These are phyloP conservation scores for Amaranthus cruentus DNA, from an alignment of 148 eudicot genomes.

Conservation along the genomic window DNA sequence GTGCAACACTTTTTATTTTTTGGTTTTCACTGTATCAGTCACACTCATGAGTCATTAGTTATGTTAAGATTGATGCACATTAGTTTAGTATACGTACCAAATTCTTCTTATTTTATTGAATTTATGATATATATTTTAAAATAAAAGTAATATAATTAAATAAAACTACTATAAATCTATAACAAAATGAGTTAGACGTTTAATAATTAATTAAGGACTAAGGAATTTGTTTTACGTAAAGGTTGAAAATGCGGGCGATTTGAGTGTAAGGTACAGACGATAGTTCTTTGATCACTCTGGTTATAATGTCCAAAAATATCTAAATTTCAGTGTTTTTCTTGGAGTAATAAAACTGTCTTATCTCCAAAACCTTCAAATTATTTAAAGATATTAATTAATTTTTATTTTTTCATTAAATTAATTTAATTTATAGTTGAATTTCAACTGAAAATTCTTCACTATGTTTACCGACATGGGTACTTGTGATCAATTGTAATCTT, in stretches of 20 bases:
- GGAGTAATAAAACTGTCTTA: conserved; percentile 42
- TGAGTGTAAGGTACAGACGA: conserved; percentile 17
- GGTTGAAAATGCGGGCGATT: conserved; percentile 12
- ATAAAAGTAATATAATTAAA: too few species aligned
- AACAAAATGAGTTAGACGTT: too few species aligned
- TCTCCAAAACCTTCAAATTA: conserved; percentile 18
- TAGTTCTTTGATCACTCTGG: neutral
- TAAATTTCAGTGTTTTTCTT: conserved; percentile 59
- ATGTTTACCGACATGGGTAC: conserved; percentile 37
- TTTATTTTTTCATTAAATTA: neutral
- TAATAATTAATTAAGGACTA: too few species aligned
- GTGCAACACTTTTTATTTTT: too few species aligned
- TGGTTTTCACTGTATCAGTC: too few species aligned
- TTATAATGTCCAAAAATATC: conserved; percentile 27
- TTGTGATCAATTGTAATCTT: conserved; percentile 28
- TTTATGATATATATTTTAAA: too few species aligned
- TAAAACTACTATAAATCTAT: too few species aligned
- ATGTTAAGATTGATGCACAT: too few species aligned
- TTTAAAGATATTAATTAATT: too few species aligned
- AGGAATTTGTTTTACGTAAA: neutral
- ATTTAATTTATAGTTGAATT: neutral
- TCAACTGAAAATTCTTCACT: neutral
- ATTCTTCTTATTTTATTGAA: too few species aligned
- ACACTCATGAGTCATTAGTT: too few species aligned
- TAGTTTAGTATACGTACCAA: too few species aligned